phyloP scores from a whole-genome alignment of 1,139 yeast species.

The Debaryomyces fabryi region DNA sequence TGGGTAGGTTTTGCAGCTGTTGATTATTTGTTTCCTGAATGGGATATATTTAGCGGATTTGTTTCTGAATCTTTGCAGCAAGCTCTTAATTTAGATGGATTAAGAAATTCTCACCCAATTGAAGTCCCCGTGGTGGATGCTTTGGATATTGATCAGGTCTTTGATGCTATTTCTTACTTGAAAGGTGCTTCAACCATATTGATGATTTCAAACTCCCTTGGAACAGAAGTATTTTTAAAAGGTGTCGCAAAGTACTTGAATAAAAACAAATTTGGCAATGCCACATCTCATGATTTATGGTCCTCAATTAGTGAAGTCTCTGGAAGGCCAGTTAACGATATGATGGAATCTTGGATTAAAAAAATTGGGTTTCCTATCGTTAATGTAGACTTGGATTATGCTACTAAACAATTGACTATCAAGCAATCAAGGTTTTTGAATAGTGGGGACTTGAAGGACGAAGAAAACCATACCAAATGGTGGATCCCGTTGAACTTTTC shows the following conservation, averaged over 20 bases:
- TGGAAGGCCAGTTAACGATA: constrained; percentile 69
- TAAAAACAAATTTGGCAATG: constrained; percentile 73
- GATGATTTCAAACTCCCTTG: constrained; percentile 72
- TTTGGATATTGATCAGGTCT: constrained; percentile 58
- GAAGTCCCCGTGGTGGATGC: constrained; percentile 60
- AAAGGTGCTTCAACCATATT: constrained; percentile 79
- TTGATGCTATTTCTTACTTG: constrained; percentile 68
- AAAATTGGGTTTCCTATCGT: constrained; percentile 85
- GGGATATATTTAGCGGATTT: constrained; percentile 58
- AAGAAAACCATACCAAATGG: constrained; percentile 73
- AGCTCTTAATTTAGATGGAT: constrained; percentile 55
- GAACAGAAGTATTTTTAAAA: constrained; percentile 63
- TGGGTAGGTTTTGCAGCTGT: constrained; percentile 59
- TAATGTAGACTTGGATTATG: constrained; percentile 46
- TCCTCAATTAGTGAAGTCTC: constrained; percentile 69
- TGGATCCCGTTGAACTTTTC: constrained; percentile 68
- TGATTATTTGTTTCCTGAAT: constrained; percentile 55
- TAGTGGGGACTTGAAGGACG: constrained; percentile 76
- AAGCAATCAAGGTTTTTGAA: constrained; percentile 76
- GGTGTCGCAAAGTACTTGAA: constrained; percentile 76
- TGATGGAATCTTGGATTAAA: constrained; percentile 84
- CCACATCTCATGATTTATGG: constrained; percentile 83
- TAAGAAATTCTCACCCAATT: constrained; percentile 59
- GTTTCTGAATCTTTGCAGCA: constrained; percentile 55
- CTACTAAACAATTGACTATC: constrained; percentile 48